Conservation (phyloP, 2,329 filamentous ascomycete genomes). For the Ceratocystiopsis minuta region DNA sequence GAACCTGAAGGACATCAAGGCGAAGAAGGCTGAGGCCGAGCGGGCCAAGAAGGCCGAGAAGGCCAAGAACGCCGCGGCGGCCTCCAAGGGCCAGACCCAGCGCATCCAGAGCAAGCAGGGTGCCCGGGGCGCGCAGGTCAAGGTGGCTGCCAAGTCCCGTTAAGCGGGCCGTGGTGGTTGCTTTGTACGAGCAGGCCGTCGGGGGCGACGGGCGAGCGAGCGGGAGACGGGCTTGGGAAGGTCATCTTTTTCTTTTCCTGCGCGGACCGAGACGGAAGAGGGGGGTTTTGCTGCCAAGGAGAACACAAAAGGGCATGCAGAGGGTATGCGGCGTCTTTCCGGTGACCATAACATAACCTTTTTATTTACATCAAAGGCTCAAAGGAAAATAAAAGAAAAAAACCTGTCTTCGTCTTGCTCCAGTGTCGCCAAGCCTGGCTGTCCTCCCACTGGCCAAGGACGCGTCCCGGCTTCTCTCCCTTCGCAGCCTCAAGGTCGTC, state of each 20-base stretch:
- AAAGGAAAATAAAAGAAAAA: too few species aligned
- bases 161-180: slow-evolving; percentile 23
- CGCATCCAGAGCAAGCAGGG: slow-evolving; percentile 94
- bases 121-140: slow-evolving; percentile 72
- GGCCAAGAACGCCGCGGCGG: slow-evolving; percentile 69
- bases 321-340: slow-evolving; percentile 5
- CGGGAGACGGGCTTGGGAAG: too few species aligned
- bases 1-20: slow-evolving; percentile 96
- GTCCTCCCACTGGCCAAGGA: too few species aligned
- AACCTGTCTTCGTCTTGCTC: too few species aligned
- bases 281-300: too few species aligned
- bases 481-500: too few species aligned
- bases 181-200: too few species aligned
- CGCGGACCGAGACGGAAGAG: not conserved
- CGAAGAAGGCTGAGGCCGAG: slow-evolving; percentile 81
- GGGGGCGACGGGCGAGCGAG: too few species aligned
- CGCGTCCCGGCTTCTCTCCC: too few species aligned
- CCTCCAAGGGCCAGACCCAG: slow-evolving; percentile 58
- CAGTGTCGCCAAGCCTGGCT: too few species aligned
- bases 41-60: slow-evolving; percentile 98
- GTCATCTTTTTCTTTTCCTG: not conserved
- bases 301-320: not conserved
- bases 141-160: slow-evolving; percentile 74
- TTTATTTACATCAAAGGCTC: too few species aligned
- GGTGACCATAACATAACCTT: not conserved